Evolutionary conservation across 2,329 filamentous ascomycete genomes (phyloP).

Genomic region (Calonectria hongkongensis): DNA sequence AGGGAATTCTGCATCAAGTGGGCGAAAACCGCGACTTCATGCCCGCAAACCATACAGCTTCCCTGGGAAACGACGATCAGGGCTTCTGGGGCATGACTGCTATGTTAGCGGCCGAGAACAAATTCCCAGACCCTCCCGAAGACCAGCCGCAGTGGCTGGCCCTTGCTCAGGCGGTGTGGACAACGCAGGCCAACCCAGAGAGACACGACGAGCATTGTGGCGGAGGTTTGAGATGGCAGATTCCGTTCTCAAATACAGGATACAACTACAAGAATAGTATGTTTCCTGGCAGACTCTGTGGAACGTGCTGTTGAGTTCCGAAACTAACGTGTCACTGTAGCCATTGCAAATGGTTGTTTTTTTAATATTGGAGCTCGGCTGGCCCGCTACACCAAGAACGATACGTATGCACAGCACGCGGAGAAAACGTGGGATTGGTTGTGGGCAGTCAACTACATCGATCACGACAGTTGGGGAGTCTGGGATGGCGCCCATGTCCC

Average conservation of each 20-base stretch:
- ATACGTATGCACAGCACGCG: slow-evolving; percentile 79
- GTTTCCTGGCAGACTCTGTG: slow-evolving; percentile 37
- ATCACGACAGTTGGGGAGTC: slow-evolving; percentile 74
- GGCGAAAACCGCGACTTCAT: slow-evolving; percentile 76
- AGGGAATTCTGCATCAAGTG: slow-evolving; percentile 75
- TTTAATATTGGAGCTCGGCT: slow-evolving; percentile 82
- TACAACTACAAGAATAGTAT: slow-evolving; percentile 84
- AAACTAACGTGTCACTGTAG: slow-evolving; percentile 55
- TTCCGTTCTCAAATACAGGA: slow-evolving; percentile 82
- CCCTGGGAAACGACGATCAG: slow-evolving; percentile 82
- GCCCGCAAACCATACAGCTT: slow-evolving; percentile 75
- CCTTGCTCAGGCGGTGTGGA: slow-evolving; percentile 82
- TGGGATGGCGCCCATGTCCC: slow-evolving; percentile 74
- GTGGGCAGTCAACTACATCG: slow-evolving; percentile 73
- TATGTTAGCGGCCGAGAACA: slow-evolving; percentile 79
- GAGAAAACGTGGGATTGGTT: slow-evolving; percentile 79
- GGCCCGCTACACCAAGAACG: slow-evolving; percentile 80
- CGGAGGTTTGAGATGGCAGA: slow-evolving; percentile 86
- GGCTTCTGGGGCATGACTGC: slow-evolving; percentile 82
- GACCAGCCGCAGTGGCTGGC: slow-evolving; percentile 77
- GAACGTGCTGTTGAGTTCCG: fast-evolving
- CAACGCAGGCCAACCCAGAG: slow-evolving; percentile 74
- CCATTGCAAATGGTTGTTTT: slow-evolving; percentile 77
- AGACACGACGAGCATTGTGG: slow-evolving; percentile 80
- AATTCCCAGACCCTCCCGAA: slow-evolving; percentile 75